These are phyloP conservation scores for Yamagishiella unicocca DNA, from an alignment of 139 green algal species.

Conservation along the genomic window DNA sequence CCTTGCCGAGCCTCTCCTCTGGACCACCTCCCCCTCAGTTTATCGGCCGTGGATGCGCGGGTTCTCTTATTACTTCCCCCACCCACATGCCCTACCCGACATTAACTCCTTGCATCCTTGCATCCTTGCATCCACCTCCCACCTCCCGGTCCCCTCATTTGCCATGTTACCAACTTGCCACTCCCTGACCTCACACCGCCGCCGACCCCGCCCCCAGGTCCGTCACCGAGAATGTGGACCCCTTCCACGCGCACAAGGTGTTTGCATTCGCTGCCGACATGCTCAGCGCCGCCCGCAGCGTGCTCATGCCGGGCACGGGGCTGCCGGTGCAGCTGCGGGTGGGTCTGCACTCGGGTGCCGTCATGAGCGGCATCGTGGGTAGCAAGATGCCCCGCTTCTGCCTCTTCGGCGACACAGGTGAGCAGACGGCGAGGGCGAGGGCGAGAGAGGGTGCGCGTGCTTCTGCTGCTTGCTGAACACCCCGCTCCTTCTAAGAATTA, in stretches of 20 bases:
- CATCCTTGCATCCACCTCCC: background rate
- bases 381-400: constrained; percentile 52
- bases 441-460: background rate
- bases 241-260: constrained; percentile 31
- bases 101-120: too few species aligned
- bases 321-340: constrained; percentile 30
- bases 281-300: constrained; percentile 14
- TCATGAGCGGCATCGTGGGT: constrained; percentile 50
- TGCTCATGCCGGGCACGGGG: constrained; percentile 19
- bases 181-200: background rate
- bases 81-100: too few species aligned
- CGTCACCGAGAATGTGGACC: constrained; percentile 28
- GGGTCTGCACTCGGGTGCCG: constrained; percentile 36
- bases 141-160: background rate
- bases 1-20: too few species aligned
- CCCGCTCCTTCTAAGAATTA: background rate
- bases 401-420: constrained; percentile 43
- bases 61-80: too few species aligned
- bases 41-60: too few species aligned
- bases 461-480: background rate
- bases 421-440: background rate
- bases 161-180: background rate
- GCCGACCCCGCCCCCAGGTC: background rate
- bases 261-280: constrained; percentile 46
- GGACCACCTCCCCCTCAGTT: too few species aligned